Conservation (phyloP, 495 filamentous ascomycete genomes). For the Tetracladium setigerum region DNA sequence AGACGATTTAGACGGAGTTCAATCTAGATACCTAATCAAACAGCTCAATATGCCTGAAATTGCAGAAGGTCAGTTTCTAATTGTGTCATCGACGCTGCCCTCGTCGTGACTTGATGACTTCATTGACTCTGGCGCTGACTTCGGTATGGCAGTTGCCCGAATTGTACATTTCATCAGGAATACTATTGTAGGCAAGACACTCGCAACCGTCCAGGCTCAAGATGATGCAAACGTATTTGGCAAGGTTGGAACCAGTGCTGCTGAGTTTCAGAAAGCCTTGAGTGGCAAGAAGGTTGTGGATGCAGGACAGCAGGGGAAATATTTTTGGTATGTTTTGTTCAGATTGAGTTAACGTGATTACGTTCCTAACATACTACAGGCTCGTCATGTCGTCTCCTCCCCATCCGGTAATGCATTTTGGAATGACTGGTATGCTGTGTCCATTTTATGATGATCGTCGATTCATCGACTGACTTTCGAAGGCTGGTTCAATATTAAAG, state of each 20-base stretch:
- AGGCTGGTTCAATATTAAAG: conserved; percentile 83
- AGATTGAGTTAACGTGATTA: background rate
- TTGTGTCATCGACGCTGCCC: background rate
- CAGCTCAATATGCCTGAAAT: conserved; percentile 66
- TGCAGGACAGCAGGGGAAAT: conserved; percentile 85
- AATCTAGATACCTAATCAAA: background rate
- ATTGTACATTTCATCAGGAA: conserved; percentile 76
- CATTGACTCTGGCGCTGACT: conserved; percentile 1
- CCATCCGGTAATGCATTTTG: conserved; percentile 87
- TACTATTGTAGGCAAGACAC: conserved; percentile 74
- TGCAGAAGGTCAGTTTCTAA: conserved; percentile 48
- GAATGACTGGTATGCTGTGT: conserved; percentile 48
- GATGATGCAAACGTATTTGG: conserved; percentile 81
- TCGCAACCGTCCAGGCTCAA: conserved; percentile 58
- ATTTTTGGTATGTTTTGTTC: conserved; percentile 62
- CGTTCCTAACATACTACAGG: conserved; percentile 16
- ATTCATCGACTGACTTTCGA: conserved; percentile 11
- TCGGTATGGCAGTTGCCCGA: conserved; percentile 53
- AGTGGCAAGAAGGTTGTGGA: conserved; percentile 68
- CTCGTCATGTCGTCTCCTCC: conserved; percentile 65
- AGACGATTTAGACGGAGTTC: background rate
- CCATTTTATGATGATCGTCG: conserved; percentile 10
- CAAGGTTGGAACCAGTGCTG: conserved; percentile 72
- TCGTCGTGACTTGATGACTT: conserved; percentile 9
- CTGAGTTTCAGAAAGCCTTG: conserved; percentile 63